phyloP scores from a whole-genome alignment of 2,329 filamentous ascomycete species.

The Fusarium concolor region DNA sequence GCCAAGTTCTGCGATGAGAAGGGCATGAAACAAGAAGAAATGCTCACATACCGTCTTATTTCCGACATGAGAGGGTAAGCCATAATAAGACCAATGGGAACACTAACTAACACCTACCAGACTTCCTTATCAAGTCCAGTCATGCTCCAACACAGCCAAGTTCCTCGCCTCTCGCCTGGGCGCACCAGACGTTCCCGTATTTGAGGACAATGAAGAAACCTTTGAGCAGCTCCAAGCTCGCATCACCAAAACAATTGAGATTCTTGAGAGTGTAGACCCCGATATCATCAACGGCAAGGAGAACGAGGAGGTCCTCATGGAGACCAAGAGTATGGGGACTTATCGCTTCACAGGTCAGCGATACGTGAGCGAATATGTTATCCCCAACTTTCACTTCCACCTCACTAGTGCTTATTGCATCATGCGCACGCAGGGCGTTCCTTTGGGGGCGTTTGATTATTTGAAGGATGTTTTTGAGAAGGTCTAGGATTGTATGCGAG shows the following conservation, averaged over 20 bases:
- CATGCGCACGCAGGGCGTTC: conserved; percentile 66
- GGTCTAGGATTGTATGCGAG: conserved; percentile 36
- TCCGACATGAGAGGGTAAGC: conserved; percentile 39
- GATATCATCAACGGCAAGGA: conserved; percentile 40
- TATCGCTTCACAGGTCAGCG: conserved; percentile 49
- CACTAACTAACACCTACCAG: not conserved
- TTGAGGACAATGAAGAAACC: conserved; percentile 44
- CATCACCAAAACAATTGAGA: conserved; percentile 42
- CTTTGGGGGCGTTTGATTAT: conserved; percentile 68
- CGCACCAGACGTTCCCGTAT: conserved; percentile 22
- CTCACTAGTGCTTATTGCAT: conserved; percentile 66
- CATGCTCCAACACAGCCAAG: conserved; percentile 44
- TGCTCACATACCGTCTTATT: conserved; percentile 37
- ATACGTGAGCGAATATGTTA: conserved; percentile 58
- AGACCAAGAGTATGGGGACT: conserved; percentile 38
- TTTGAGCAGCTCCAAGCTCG: conserved; percentile 49
- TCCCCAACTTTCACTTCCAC: conserved; percentile 73
- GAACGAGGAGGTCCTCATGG: conserved; percentile 41
- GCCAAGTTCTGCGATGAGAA: conserved; percentile 37
- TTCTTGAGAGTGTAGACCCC: conserved; percentile 48
- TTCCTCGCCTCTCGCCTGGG: conserved; percentile 38
- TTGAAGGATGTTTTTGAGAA: conserved; percentile 50
- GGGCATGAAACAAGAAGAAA: conserved; percentile 34
- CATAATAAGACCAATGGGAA: accelerated
- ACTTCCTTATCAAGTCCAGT: conserved; percentile 42